phyloP scores from a whole-genome alignment of 2,329 filamentous ascomycete species.

The Eutypella sp. region DNA sequence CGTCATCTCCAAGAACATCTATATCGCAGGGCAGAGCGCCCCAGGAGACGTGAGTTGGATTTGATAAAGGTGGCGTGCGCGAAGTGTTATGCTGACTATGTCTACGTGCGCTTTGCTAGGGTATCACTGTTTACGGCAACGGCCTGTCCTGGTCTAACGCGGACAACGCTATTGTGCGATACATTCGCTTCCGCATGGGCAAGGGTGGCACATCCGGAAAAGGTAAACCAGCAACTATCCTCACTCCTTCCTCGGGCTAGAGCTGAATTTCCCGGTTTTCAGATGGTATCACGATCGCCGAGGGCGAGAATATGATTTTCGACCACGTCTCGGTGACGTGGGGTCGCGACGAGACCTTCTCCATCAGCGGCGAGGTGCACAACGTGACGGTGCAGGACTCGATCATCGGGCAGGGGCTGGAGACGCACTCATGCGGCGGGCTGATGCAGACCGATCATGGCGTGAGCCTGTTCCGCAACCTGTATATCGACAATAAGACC shows the following conservation, averaged over 20 bases:
- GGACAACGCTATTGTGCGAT: slow-evolving; percentile 49
- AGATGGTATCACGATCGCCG: slow-evolving; percentile 48
- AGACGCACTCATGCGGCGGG: slow-evolving; percentile 48
- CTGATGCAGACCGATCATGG: slow-evolving; percentile 46
- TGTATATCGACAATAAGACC: slow-evolving; percentile 55
- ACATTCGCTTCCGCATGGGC: slow-evolving; percentile 51
- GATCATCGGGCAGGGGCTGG: slow-evolving; percentile 49
- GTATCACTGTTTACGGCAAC: slow-evolving; percentile 50
- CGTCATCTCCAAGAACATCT: slow-evolving; percentile 41
- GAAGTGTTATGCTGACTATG: background rate
- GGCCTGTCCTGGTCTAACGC: slow-evolving; percentile 48
- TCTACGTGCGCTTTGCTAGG: slow-evolving; percentile 14
- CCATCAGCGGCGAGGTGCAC: slow-evolving; percentile 40
- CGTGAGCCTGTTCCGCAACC: slow-evolving; percentile 46
- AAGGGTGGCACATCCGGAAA: slow-evolving; percentile 46
- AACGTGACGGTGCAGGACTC: slow-evolving; percentile 49
- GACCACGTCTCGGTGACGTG: slow-evolving; percentile 50
- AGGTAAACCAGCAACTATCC: slow-evolving; percentile 1
- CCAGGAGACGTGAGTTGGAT: slow-evolving; percentile 37
- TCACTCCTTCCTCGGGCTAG: background rate
- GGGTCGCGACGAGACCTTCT: slow-evolving; percentile 53
- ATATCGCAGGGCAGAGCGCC: slow-evolving; percentile 46
- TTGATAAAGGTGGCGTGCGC: background rate
- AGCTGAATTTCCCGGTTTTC: background rate
- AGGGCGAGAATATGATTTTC: slow-evolving; percentile 50